phyloP scores from a whole-genome alignment of 495 filamentous ascomycete species.

The Penicillium coprophilum region DNA sequence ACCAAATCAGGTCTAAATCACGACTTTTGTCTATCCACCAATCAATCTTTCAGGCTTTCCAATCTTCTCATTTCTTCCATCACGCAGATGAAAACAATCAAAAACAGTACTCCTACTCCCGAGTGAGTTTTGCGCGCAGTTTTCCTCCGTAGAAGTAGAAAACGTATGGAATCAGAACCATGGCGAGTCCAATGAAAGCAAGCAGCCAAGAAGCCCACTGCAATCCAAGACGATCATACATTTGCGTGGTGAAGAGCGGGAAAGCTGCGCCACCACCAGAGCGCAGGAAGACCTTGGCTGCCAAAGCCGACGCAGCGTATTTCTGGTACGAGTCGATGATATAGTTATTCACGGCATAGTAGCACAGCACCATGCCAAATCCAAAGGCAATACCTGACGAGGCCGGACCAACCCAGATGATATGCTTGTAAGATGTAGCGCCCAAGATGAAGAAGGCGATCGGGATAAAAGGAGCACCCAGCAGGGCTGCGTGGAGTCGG shows the following conservation, averaged over 20 bases:
- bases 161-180: slow-evolving; percentile 48
- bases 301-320: slow-evolving; percentile 37
- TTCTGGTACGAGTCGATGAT: slow-evolving; percentile 63
- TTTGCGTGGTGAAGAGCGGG: slow-evolving; percentile 51
- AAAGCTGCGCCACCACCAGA: slow-evolving; percentile 43
- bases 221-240: slow-evolving; percentile 51
- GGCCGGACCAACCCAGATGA: slow-evolving; percentile 66
- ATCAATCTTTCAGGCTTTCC: not conserved
- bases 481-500: slow-evolving; percentile 35
- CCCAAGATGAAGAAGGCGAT: slow-evolving; percentile 56
- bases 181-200: slow-evolving; percentile 50
- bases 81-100: not conserved
- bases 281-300: slow-evolving; percentile 36
- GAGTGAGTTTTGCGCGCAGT: slow-evolving; percentile 25
- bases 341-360: slow-evolving; percentile 68
- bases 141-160: slow-evolving; percentile 36
- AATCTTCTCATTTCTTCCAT: not conserved
- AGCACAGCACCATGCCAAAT: slow-evolving; percentile 66
- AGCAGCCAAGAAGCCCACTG: slow-evolving; percentile 59
- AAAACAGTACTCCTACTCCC: not conserved
- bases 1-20: not conserved
- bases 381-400: slow-evolving; percentile 64
- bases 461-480: slow-evolving; percentile 38
- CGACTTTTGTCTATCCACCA: not conserved
- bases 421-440: slow-evolving; percentile 57